Base-by-base conservation (phyloP, 495 filamentous ascomycete species). In the Chaetomium tenue region DNA sequence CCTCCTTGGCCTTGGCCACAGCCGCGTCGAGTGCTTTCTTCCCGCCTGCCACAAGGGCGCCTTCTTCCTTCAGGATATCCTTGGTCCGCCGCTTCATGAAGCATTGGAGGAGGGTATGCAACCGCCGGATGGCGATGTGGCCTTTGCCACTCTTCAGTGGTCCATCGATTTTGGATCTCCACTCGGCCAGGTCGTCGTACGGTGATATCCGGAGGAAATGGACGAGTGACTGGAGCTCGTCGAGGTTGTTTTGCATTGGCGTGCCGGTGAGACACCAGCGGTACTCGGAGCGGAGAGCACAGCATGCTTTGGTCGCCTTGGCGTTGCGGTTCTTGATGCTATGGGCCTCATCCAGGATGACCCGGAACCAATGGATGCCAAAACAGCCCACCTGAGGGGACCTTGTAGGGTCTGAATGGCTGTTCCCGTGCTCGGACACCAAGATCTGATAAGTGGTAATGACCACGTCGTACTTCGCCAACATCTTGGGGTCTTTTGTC, bases 41-140 rank as follows among this genome's bases (percentile, higher is more conserved):
- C 8, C 84, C 84, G 20, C 89, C 91, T 30, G 87, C 82, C 59
- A 89, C 90, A 11, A 91, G 78, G 11, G 89, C 89, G 47, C 90
- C 88, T 37, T 89, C 91, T 64, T 90, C 81, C 74, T 92, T 97
- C 56, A 98, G 76, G 15, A 98, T 89, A 58, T 97, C 94, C 76
- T 98, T 98, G 22, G 92, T 97, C 39, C 94, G 87, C 13, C 94
- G 87, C 77, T 98, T 93, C 95, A 98, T 98, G 75, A 96, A 93
- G 48, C 89, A 91, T 48, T 88, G 89, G n/a, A 98, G 76, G 52
- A 91, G 85, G 59, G 86, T 80, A 63, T 95, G 91, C 42, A 98
- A 79, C 11, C 94, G 87, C 65, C 88, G 83, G 70, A 98, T 93
- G n/a, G 93, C 93, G 57, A 97, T 82, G 47, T 88, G 88, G 18